Evolutionary conservation across 2,329 filamentous ascomycete genomes (phyloP).

Genomic region (Ophiostoma populinum): DNA sequence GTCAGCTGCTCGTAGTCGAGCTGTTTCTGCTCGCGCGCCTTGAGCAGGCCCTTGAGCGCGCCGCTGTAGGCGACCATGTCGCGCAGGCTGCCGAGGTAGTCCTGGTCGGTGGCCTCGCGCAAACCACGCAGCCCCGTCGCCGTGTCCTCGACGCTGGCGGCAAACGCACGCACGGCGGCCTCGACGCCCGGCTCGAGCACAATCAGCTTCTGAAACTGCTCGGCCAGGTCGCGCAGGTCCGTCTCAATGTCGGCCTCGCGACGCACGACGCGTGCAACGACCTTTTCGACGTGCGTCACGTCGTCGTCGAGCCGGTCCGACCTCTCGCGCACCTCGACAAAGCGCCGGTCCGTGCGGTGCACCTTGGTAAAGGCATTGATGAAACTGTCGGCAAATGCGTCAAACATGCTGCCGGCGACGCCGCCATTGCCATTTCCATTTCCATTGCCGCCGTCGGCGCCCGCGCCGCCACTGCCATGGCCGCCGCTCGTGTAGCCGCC

Average conservation of each 20-base stretch:
- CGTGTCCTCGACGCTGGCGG: conserved; percentile 69
- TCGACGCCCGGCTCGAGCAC: conserved; percentile 78
- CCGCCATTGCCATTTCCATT: conserved; percentile 2
- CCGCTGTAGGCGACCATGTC: conserved; percentile 92
- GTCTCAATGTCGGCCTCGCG: conserved; percentile 74
- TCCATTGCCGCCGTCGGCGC: conserved; percentile 5
- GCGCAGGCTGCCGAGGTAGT: conserved; percentile 79
- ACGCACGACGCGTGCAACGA: conserved; percentile 77
- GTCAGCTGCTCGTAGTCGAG: conserved; percentile 92
- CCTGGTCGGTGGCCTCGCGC: conserved; percentile 83
- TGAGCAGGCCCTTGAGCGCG: conserved; percentile 75
- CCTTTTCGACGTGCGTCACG: conserved; percentile 81
- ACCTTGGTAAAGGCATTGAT: conserved; percentile 96
- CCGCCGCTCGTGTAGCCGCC: conserved; percentile 29
- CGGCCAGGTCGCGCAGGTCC: conserved; percentile 77
- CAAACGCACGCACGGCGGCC: conserved; percentile 66
- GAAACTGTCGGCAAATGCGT: conserved; percentile 89
- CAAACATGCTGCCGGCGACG: conserved; percentile 43
- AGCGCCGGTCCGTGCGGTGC: conserved; percentile 85
- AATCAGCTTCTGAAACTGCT: conserved; percentile 89
- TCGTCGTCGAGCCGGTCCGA: conserved; percentile 92
- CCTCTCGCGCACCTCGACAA: conserved; percentile 83
- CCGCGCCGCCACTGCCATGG: conserved; percentile 27
- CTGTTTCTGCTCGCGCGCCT: conserved; percentile 91
- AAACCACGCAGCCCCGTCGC: conserved; percentile 61